These are phyloP conservation scores for Alternaria brassicicola DNA, from an alignment of 2,329 filamentous ascomycete species.

Conservation along the genomic window DNA sequence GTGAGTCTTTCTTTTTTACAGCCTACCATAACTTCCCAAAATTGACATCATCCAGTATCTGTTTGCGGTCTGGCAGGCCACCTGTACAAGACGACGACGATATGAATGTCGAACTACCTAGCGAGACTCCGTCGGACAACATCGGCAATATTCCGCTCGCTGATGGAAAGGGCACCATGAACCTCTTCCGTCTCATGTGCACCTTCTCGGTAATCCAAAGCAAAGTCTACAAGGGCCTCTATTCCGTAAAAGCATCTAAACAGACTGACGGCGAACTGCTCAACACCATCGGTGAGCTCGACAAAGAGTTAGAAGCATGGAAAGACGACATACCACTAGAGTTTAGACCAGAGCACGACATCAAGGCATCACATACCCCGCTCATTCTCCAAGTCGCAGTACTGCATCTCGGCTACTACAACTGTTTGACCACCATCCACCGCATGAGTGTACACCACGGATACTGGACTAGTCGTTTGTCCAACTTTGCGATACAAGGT, in stretches of 20 bases:
- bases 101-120: slow-evolving; percentile 96
- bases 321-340: slow-evolving; percentile 95
- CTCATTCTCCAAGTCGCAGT: slow-evolving; percentile 94
- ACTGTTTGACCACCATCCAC: slow-evolving; percentile 95
- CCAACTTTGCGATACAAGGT: slow-evolving; percentile 93
- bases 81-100: slow-evolving; percentile 77
- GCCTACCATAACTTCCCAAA: not conserved
- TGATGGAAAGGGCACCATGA: slow-evolving; percentile 90
- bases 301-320: slow-evolving; percentile 84
- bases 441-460: slow-evolving; percentile 98
- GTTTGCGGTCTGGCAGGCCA: slow-evolving; percentile 72
- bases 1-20: slow-evolving; percentile 47
- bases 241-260: slow-evolving; percentile 89
- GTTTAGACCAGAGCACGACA: slow-evolving; percentile 96
- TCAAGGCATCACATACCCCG: slow-evolving; percentile 88
- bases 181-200: slow-evolving; percentile 91
- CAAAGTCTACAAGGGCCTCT: slow-evolving; percentile 90
- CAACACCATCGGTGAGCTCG: slow-evolving; percentile 94
- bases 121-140: slow-evolving; percentile 86
- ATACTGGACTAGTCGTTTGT: slow-evolving; percentile 95
- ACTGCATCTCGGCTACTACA: slow-evolving; percentile 96
- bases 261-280: slow-evolving; percentile 91
- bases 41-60: slow-evolving; percentile 58
- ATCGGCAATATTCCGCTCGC: slow-evolving; percentile 92
- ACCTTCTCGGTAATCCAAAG: slow-evolving; percentile 91